A percentile compares a stretch with the other conserved stretches of the same genome.
phyloP scores from a whole-genome alignment of 257 asterid species.

The Rauvolfia tetraphylla region DNA sequence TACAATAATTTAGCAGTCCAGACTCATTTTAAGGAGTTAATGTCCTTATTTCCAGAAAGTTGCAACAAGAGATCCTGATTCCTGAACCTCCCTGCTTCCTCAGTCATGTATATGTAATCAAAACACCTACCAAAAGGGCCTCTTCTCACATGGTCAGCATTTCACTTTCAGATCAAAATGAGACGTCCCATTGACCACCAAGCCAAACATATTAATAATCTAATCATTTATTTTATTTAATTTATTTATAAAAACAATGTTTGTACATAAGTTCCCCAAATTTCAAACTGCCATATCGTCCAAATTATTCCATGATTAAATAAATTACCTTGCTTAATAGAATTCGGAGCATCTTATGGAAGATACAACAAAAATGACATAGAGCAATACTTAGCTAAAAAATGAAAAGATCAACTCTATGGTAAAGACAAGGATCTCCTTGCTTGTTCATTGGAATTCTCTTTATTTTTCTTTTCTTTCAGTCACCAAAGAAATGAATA shows the following conservation, averaged over 20 bases:
- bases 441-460: too few relatives aligned
- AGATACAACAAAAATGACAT: not conserved
- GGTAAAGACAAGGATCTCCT: not conserved
- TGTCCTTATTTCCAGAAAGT: not conserved
- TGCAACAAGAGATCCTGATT: not conserved
- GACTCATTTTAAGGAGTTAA: not conserved
- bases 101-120: not conserved
- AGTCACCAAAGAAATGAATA: not conserved
- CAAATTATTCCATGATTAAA: not conserved
- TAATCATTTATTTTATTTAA: too few relatives aligned
- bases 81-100: not conserved
- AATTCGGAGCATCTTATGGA: not conserved
- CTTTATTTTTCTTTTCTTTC: not conserved
- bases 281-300: not conserved
- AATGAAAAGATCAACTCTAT: not conserved
- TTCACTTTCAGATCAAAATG: not conserved
- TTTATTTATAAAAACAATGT: not conserved
- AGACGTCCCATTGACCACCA: not conserved
- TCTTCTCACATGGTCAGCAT: not conserved
- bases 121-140: not conserved
- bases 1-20: not conserved
- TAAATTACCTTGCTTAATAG: not conserved
- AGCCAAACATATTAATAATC: not conserved
- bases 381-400: not conserved
- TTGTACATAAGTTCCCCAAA: not conserved